Base-by-base conservation (phyloP, 2,329 filamentous ascomycete genomes). In the Calonectria multiphialidica region DNA sequence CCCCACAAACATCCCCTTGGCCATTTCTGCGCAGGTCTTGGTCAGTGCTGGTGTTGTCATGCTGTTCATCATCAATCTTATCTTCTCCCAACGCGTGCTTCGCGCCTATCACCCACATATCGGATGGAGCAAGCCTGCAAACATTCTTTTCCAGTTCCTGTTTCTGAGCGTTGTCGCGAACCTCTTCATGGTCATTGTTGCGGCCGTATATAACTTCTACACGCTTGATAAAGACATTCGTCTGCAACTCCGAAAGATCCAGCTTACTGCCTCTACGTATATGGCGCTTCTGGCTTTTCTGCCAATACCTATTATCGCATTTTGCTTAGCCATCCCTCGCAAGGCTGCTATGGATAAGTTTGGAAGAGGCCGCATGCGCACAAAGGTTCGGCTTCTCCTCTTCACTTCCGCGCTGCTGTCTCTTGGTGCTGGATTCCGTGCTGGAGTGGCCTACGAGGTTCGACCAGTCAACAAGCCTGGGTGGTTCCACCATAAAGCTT, bases 41-140 rank as follows among this genome's bases (percentile, higher is more conserved):
- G 89, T 94, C 68, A 90, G 91, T 47, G 91, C 93, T 0, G 94
- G 94, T 49, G 90, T 95, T 16, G 81, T 97, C 37, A 82, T 97
- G 16, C 85, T 97, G 25, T 95, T 93, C 83, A 84, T 96, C 78
- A 85, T 95, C 82, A 96, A 97, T 83, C 83, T 97, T 35, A 83
- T 96, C 77, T 93, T 95, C 80, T 84, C 92, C 0, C 93, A 95
- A 82, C 91, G 94, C 53, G 87, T 97, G 33, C 82, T 96, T 16
- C 89, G 95, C 66, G 93, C 93, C 10, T 89, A 90, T 45, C 93
- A 95, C 78, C 94, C 94, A 0, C 79, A 80, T 4, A 80, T 94
- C 40, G 94, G 94, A 68, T 95, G 94, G 93, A 87, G 89, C 72
- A 86, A 83, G n/a, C 75, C 82, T 1, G 85, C 91, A 33, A 86